These are phyloP conservation scores for Phaeosphaeria sp. DNA, from an alignment of 2,329 filamentous ascomycete genomes.

Conservation along the genomic window DNA sequence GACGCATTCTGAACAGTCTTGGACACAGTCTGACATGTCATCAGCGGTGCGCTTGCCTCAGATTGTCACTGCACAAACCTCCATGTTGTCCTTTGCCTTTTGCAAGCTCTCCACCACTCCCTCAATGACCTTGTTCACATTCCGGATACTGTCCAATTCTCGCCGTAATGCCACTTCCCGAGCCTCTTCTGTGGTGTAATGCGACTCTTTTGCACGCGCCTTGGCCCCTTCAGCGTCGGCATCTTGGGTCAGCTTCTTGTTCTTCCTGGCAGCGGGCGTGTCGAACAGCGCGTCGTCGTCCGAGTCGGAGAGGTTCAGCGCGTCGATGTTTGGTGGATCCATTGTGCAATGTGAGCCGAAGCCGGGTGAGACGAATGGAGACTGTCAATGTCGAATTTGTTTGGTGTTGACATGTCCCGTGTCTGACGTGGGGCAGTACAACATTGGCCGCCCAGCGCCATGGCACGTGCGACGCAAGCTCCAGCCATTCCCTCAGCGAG, in stretches of 20 bases:
- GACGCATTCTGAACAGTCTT: slow-evolving; percentile 87
- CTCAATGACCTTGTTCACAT: slow-evolving; percentile 88
- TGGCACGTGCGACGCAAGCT: background rate
- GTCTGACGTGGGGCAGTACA: slow-evolving; percentile 20
- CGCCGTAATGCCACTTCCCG: slow-evolving; percentile 76
- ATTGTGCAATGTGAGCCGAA: slow-evolving; percentile 18
- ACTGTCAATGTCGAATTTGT: background rate
- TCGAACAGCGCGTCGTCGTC: slow-evolving; percentile 64
- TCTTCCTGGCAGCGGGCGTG: slow-evolving; percentile 56
- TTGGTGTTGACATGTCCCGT: slow-evolving; percentile 14
- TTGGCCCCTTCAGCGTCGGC: slow-evolving; percentile 36
- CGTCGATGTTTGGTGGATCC: slow-evolving; percentile 57
- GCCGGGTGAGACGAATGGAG: background rate
- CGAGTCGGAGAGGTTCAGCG: slow-evolving; percentile 61
- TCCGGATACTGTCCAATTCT: slow-evolving; percentile 82
- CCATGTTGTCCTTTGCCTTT: slow-evolving; percentile 78
- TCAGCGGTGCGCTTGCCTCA: slow-evolving; percentile 11
- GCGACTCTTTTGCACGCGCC: slow-evolving; percentile 55
- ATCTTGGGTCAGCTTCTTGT: slow-evolving; percentile 45
- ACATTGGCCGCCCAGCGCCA: background rate
- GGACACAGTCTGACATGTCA: slow-evolving; percentile 71
- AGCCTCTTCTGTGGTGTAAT: slow-evolving; percentile 69
- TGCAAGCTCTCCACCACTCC: slow-evolving; percentile 74
- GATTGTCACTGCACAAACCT: slow-evolving; percentile 56
- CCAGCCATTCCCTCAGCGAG: slow-evolving; percentile 19